Evolutionary conservation across 768 basidiomycete species (phyloP), one percentile per base, ranked within the genome.

Genomic region (Chalciporus chontae): DNA sequence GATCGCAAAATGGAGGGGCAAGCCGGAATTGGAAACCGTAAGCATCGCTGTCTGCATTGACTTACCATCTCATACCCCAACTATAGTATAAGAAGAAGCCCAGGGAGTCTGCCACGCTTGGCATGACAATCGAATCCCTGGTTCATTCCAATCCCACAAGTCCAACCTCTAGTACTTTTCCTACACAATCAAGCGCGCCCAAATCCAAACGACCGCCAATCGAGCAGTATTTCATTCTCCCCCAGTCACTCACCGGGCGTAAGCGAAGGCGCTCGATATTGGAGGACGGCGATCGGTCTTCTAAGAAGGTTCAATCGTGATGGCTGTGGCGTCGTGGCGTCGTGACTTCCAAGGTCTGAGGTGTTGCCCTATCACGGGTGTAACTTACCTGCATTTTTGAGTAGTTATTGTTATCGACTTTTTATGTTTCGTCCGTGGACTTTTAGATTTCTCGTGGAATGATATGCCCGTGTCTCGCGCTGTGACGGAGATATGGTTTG

Each of bases 11-110:
- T 93, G 90, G 90, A 72, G 89, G 57, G 90, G 90, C 3, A 87
- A 85, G 61, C 90, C 90, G 32, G 90, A 92, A 57, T 76, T 93
- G 8, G 86, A 89, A 68, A 85, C 83, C 3, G 87, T 88, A 54
- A 48, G 68, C 37, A 46, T 45, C 48, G 43, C 31, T 34, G 14
- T 8, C 24, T 44, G 21, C 14, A 27, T 11, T 18, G 45, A 47
- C 53, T 29, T 52, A 45, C 57, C 59, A 40, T 51, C 61, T 55
- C 61, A 59, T 60, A 63, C 66, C 59, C 60, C 63, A 53, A 40
- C 31, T 58, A 39, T 60, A 84, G 78, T 84, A 84, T 64, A 81
- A 83, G 61, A 82, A 80, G 66, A 77, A 72, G 62, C 63, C 71
- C 14, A 62, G 63, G 26, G 59, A 64, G 41, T 47, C 53, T 39